Evolutionary conservation across 2,329 filamentous ascomycete species (phyloP), one percentile per base, ranked within the genome.

Genomic region (Pseudogymnoascus sp.): DNA sequence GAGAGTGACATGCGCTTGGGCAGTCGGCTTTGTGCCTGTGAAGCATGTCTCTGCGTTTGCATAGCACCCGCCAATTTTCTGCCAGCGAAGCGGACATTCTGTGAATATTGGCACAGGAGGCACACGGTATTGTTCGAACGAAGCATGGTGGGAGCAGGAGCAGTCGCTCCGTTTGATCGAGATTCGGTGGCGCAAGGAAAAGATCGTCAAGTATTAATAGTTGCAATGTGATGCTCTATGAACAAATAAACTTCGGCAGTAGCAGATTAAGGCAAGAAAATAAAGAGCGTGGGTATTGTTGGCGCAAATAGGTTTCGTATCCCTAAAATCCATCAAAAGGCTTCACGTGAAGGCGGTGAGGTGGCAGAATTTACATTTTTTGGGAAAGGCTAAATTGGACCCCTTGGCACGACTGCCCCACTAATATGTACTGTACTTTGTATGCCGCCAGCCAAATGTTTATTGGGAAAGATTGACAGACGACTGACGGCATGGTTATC

Each of bases 1-100:
- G 81, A 81, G 18, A 84, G 74, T 6, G 74, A 71, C 78, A 83
- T 83, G 54, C 79, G 75, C 16, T 79, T 77, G 1, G 79, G 80
- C 43, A 71, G 71, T 25, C 75, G 74, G 65, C 74, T 75, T 61
- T 77, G 71, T 50, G 73, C 67, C 64, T 70, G 68, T 38, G 67
- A 63, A n/a, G 60, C 60, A 28, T 57, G 6, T 43, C 63, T 61
- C 64, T 65, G 60, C 64, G 66, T 16, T 38, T 33, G 30, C 65
- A 58, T 20, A 12, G 33, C 33, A 14, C 7, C 62, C 11, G 33
- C 50, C 61, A 30, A 37, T 16, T 35, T 25, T 6, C 20, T 58
- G 33, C 37, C 8, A 18, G 33, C 22, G n/a, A 58, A 37, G 11
- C 57, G 35, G 12, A 39, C 57, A 30, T 36, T 38, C 20, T 54